Evolutionary conservation across 768 basidiomycete genomes (phyloP), one percentile per base, ranked within the genome.

Genomic region (Russula foetens): DNA sequence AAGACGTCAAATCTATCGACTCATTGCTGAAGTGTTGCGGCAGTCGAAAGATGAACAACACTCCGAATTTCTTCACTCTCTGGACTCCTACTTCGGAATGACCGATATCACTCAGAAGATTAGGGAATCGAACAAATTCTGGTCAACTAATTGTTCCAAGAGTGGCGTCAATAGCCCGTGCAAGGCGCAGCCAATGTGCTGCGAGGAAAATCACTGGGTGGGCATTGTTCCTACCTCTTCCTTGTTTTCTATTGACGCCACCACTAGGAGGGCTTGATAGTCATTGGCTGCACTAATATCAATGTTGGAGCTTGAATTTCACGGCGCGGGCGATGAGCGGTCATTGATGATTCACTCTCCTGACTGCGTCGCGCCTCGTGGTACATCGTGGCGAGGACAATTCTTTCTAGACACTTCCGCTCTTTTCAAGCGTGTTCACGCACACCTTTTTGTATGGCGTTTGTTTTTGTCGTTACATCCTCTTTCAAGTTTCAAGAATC

Each of bases 391-490:
- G 41, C 38, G 52, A 29, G 52, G 28, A 48, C 38, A 43, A 33
- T 14, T 48, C 38, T 53, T 47, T 53, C 59, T 59, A 53, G 51
- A 52, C 51, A 41, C 21, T 31, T 7, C 58, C 52, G 33, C 38
- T 54, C 52, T 33, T 59, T 53, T 26, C 19, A 35, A 7, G 14
- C 39, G 53, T 46, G 38, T 53, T 8, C 14, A 29, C 11, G 15
- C 26, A 35, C 9, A 11, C 35, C 4, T 12, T 15, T 53, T 24
- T 21, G 23, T 55, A 48, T 29, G 9, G 29, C 53, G 39, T 26
- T 50, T 60, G 24, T 45, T 35, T 50, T 21, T 56, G 31, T 55
- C 47, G 31, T 61, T 51, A 5, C 31, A 46, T 39, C 56, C 49
- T 54, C 38, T 43, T 54, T 54, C 38, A 39, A 60, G n/a, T n/a